Conservation (phyloP, 768 basidiomycete species). For the Tremella yokohamensis region DNA sequence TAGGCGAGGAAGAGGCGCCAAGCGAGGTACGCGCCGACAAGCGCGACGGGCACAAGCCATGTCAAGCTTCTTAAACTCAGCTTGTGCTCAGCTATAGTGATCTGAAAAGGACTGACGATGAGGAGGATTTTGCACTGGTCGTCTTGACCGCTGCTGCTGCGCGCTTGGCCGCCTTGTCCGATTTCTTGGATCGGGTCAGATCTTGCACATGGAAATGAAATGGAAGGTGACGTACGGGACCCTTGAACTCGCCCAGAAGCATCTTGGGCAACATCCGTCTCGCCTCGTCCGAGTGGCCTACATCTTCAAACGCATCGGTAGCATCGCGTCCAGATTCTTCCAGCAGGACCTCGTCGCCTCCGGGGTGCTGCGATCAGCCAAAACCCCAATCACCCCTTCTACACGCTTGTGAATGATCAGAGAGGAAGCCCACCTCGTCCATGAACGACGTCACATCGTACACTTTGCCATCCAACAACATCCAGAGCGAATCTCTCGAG, state of each 20-base stretch:
- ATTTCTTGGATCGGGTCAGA: conserved; percentile 63
- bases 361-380: conserved; percentile 67
- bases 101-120: neutral
- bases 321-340: conserved; percentile 92
- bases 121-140: neutral
- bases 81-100: neutral
- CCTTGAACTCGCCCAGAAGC: conserved; percentile 77
- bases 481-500: conserved; percentile 70
- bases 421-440: conserved; percentile 67
- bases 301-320: conserved; percentile 97
- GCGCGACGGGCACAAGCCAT: conserved; percentile 76
- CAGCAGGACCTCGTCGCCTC: conserved; percentile 95
- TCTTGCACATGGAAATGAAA: neutral
- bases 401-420: conserved; percentile 7
- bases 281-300: conserved; percentile 98
- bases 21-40: conserved; percentile 81
- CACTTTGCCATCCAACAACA: conserved; percentile 84
- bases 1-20: conserved; percentile 68
- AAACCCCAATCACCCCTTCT: neutral
- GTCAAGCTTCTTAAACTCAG: neutral
- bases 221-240: conserved; percentile 53
- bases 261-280: conserved; percentile 74
- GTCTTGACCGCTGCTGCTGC: conserved; percentile 1
- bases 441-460: conserved; percentile 91
- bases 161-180: conserved; percentile 49